Base-by-base conservation (phyloP, 257 asterid genomes). In the Solanum chiquidenum region DNA sequence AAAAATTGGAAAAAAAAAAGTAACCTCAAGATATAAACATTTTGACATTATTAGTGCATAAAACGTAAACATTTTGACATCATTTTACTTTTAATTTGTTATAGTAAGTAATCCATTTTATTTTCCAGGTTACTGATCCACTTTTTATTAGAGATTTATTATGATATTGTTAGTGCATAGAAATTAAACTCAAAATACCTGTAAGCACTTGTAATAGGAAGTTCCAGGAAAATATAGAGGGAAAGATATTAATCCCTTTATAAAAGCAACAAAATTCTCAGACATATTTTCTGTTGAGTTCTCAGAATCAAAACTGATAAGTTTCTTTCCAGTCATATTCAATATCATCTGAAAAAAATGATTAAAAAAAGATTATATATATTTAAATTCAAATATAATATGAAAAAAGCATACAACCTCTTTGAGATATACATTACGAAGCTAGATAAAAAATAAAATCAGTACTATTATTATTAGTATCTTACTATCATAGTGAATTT, bases 171-270 rank as follows among this genome's bases (percentile, higher is more conserved):
- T 11, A 25, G 33, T 2, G 18, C 3, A 27, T 25, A 66, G 1
- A 66, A 66, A 12, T 12, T 27, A 12, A 66, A 66, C 21, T 66
- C 20, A 12, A 25, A 69, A 29, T 87, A 94, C 98, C 95, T 93
- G 91, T 83, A 96, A 91, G 90, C 99, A 96, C 90, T 91, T 94
- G 93, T 93, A 89, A 86, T 94, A 96, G 88, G 98, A 93, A 37
- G 99, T 94, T 88, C 99, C 98, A 62, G 99, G 99, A 88, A 96
- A 91, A 93, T 93, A 85, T 5, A 96, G 31, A 58, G 99, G 99
- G 86, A 96, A 96, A n/a, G 99, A 96, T 88, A 95, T 94, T 85
- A 96, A 87, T 29, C 99, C 99, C 87, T 87, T 90, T 25, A 94
- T 94, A 91, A 96, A 96, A 83, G 98, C 98, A 40, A 83, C 95